Evolutionary conservation across 2,329 filamentous ascomycete genomes (phyloP).

Genomic region (Colletotrichum salicis): DNA sequence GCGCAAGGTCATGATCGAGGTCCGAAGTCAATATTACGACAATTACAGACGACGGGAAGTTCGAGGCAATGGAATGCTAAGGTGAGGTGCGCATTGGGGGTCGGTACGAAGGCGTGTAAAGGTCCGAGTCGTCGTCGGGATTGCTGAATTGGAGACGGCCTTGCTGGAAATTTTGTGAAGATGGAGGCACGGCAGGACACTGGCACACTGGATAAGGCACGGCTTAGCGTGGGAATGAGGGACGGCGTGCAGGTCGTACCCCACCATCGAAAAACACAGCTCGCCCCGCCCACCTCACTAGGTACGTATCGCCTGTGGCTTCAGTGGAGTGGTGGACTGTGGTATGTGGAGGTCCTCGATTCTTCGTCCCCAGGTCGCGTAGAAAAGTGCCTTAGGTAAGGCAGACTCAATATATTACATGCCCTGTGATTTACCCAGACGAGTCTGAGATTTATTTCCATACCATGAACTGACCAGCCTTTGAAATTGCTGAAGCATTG

Average conservation of each 20-base stretch:
- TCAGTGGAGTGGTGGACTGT: too few relatives aligned
- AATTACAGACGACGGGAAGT: not conserved
- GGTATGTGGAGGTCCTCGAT: too few relatives aligned
- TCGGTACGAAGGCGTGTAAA: not conserved
- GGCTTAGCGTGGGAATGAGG: constrained; percentile 20
- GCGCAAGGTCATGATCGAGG: constrained; percentile 32
- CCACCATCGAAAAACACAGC: constrained; percentile 34
- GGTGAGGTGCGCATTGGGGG: not conserved
- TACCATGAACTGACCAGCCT: not conserved
- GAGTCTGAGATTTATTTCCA: not conserved
- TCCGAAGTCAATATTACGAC: not conserved
- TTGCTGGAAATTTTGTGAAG: constrained; percentile 29
- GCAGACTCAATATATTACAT: not conserved
- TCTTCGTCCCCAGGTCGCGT: not conserved
- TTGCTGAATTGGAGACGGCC: not conserved
- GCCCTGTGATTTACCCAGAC: not conserved
- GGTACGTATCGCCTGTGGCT: not conserved
- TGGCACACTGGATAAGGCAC: not conserved
- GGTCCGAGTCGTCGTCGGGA: not conserved
- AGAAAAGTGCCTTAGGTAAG: not conserved
- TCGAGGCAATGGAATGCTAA: constrained; percentile 3
- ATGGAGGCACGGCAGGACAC: constrained; percentile 17
- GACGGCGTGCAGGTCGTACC: constrained; percentile 34
- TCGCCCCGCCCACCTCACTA: not conserved
- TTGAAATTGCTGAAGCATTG: too few relatives aligned